These are phyloP conservation scores for Bondarzewia mesenterica DNA, from an alignment of 1,284 basidiomycete genomes.

Conservation along the genomic window DNA sequence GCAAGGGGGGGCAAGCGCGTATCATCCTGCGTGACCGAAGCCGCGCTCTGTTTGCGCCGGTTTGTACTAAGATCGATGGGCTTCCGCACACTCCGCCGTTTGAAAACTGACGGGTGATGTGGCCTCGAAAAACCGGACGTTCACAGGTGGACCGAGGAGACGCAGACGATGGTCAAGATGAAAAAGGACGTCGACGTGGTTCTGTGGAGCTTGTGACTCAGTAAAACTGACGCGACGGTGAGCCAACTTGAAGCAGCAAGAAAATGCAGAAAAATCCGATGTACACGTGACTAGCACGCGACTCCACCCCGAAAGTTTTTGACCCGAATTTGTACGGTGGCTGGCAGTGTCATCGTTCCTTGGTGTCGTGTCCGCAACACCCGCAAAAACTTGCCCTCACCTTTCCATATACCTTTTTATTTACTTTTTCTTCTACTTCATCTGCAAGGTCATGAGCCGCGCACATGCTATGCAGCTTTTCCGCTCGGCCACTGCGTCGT, in stretches of 20 bases:
- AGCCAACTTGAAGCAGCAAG: neutral
- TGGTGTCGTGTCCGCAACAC: neutral
- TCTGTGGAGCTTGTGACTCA: too few relatives aligned
- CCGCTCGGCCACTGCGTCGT: constrained; percentile 45
- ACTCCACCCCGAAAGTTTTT: constrained; percentile 1
- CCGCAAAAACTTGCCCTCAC: neutral
- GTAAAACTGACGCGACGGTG: too few relatives aligned
- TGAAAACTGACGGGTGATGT: too few relatives aligned
- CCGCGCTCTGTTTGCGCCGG: constrained; percentile 2
- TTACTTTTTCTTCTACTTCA: constrained; percentile 13
- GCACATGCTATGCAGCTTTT: constrained; percentile 41
- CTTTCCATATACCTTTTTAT: neutral
- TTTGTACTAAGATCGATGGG: constrained; percentile 2
- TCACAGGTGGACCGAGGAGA: too few relatives aligned
- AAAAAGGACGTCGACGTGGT: too few relatives aligned
- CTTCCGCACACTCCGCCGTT: neutral
- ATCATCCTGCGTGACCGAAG: neutral
- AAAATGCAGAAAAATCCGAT: neutral
- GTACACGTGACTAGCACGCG: constrained; percentile 1
- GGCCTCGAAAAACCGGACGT: too few relatives aligned
- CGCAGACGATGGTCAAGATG: too few relatives aligned
- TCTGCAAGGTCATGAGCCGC: constrained; percentile 35
- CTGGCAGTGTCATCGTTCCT: neutral
- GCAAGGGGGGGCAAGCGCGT: neutral
- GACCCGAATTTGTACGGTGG: neutral